phyloP scores from a whole-genome alignment of 2,329 filamentous ascomycete species.

The Mycocentrospora acerina region DNA sequence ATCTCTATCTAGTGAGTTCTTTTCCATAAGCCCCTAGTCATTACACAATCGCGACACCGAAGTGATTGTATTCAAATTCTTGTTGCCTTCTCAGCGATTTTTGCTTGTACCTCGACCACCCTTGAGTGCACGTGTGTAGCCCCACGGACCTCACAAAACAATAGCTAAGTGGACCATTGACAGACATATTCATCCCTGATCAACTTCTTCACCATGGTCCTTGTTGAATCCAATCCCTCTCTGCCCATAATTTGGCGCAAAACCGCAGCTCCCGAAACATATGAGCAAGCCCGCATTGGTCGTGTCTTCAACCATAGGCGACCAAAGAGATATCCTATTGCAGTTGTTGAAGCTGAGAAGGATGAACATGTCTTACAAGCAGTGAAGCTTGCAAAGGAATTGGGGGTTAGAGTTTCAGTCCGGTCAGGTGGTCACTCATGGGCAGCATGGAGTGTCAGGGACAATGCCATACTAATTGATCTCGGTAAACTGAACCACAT shows the following conservation, averaged over 20 bases:
- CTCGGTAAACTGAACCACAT: neutral
- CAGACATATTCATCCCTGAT: no score
- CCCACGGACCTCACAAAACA: no score
- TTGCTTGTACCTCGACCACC: no score
- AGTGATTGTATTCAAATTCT: no score
- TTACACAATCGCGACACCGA: no score
- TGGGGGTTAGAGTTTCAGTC: neutral
- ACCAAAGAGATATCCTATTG: slow-evolving; percentile 44
- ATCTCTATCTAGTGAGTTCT: no score
- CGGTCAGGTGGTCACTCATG: neutral
- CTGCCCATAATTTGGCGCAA: neutral
- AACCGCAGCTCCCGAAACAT: neutral
- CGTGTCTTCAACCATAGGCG: slow-evolving; percentile 11
- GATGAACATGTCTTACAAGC: slow-evolving; percentile 23
- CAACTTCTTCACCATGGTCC: no score
- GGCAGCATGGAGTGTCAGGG: slow-evolving; percentile 1
- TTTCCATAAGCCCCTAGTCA: no score
- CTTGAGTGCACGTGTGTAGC: no score
- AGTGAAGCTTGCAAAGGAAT: neutral
- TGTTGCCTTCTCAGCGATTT: no score
- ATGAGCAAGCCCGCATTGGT: neutral
- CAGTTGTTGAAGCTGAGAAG: slow-evolving; percentile 44
- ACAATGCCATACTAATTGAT: slow-evolving; percentile 1
- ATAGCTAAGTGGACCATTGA: no score
- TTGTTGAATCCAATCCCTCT: no score